Evolutionary conservation across 768 basidiomycete genomes (phyloP).

Genomic region (Leccinellum luteum): DNA sequence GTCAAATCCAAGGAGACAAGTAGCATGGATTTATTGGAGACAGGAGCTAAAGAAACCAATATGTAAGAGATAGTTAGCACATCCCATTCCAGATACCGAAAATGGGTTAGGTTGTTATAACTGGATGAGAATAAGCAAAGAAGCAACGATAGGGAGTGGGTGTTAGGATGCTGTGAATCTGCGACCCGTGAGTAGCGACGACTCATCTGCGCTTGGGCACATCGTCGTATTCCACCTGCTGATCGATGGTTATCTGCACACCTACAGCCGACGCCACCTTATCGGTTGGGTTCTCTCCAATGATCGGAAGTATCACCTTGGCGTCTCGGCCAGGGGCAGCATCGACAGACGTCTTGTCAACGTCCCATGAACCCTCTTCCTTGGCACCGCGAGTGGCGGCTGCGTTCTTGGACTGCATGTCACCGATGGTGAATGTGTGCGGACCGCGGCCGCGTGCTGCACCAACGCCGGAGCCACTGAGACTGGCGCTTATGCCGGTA

Average conservation of each 20-base stretch:
- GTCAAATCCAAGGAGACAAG: neutral
- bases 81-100: slow-evolving; percentile 10
- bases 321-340: slow-evolving; percentile 32
- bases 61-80: neutral
- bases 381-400: slow-evolving; percentile 40
- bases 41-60: neutral
- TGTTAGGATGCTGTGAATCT: neutral
- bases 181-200: neutral
- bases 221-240: slow-evolving; percentile 52
- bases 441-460: slow-evolving; percentile 28
- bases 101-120: neutral
- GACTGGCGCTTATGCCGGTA: slow-evolving; percentile 46
- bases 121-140: neutral
- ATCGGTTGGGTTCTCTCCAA: slow-evolving; percentile 26
- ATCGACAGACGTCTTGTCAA: slow-evolving; percentile 41
- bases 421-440: slow-evolving; percentile 41
- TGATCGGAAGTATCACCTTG: slow-evolving; percentile 37
- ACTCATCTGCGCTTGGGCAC: slow-evolving; percentile 15
- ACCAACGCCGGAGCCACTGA: slow-evolving; percentile 18
- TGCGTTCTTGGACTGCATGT: slow-evolving; percentile 52
- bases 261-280: slow-evolving; percentile 32
- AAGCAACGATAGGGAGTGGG: neutral
- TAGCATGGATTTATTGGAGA: neutral
- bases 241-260: slow-evolving; percentile 59
- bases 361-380: slow-evolving; percentile 40